Conservation (phyloP, 441 rosid species). For the Breynia disticha region DNA sequence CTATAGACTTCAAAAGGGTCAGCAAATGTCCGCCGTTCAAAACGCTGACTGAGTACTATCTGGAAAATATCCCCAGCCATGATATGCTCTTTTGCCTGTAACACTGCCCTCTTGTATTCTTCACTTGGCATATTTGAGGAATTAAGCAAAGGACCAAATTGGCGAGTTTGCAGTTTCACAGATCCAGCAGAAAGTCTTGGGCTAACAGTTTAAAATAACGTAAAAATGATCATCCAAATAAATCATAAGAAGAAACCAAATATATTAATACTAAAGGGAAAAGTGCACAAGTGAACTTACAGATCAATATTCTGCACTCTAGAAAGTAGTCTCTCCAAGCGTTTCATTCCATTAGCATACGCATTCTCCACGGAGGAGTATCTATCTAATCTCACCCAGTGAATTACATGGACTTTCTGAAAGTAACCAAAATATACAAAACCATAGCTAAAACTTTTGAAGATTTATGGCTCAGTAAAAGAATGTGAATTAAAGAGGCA, state of each 20-base stretch:
- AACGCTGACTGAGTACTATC: constrained; percentile 82
- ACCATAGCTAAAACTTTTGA: background rate
- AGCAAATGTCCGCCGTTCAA: constrained; percentile 83
- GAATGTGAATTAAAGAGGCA: too few relatives aligned
- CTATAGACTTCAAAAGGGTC: constrained; percentile 88
- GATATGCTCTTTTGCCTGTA: constrained; percentile 76
- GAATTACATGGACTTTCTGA: constrained; percentile 64
- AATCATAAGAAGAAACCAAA: constrained; percentile 4
- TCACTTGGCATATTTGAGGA: constrained; percentile 64
- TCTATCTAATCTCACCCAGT: constrained; percentile 64
- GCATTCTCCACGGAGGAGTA: constrained; percentile 52
- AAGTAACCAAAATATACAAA: constrained; percentile 5
- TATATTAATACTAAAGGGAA: background rate
- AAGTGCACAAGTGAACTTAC: constrained; percentile 31
- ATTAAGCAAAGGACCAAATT: constrained; percentile 53
- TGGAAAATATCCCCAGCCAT: constrained; percentile 84
- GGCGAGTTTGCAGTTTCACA: constrained; percentile 42
- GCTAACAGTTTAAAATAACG: constrained; percentile 31
- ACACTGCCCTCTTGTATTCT: constrained; percentile 55
- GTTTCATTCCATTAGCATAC: constrained; percentile 45
- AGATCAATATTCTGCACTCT: constrained; percentile 50
- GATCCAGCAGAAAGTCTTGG: constrained; percentile 65
- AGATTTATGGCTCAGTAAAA: background rate
- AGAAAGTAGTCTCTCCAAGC: constrained; percentile 45
- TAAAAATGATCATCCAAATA: background rate